These are phyloP conservation scores for Tothia fuscella DNA, from an alignment of 2,329 filamentous ascomycete genomes.

Conservation along the genomic window DNA sequence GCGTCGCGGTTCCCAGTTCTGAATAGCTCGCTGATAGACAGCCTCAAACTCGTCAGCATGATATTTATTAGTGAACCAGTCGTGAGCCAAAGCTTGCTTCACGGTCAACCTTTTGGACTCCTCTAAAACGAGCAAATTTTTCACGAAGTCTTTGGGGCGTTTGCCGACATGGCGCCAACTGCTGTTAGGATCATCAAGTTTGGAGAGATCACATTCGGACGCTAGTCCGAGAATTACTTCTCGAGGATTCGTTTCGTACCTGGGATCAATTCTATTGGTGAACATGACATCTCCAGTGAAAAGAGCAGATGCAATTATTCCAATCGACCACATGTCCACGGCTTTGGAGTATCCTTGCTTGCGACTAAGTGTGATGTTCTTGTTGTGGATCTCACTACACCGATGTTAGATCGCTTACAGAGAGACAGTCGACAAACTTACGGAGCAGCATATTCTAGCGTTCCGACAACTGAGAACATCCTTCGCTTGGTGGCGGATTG, in stretches of 20 bases:
- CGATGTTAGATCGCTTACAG: not conserved
- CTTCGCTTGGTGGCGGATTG: slow-evolving; percentile 19
- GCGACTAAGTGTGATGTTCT: slow-evolving; percentile 18
- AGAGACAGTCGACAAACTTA: slow-evolving; percentile 25
- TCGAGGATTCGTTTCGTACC: slow-evolving; percentile 17
- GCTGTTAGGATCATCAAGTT: slow-evolving; percentile 29
- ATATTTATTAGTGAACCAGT: slow-evolving; percentile 43
- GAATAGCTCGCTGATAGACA: slow-evolving; percentile 37
- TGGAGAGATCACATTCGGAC: slow-evolving; percentile 29
- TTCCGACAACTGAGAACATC: slow-evolving; percentile 45
- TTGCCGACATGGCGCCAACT: slow-evolving; percentile 31
- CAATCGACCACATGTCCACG: slow-evolving; percentile 53
- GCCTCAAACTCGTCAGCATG: slow-evolving; percentile 36
- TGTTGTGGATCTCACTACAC: slow-evolving; percentile 24
- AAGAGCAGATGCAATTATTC: slow-evolving; percentile 40
- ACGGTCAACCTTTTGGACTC: slow-evolving; percentile 40
- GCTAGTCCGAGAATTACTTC: slow-evolving; percentile 23
- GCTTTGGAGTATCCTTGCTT: slow-evolving; percentile 42
- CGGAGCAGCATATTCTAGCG: slow-evolving; percentile 47
- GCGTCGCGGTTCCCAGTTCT: slow-evolving; percentile 36
- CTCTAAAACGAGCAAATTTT: slow-evolving; percentile 37
- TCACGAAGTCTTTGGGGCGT: slow-evolving; percentile 42
- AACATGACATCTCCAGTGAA: slow-evolving; percentile 41
- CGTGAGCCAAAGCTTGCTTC: slow-evolving; percentile 40
- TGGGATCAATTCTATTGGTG: slow-evolving; percentile 22